phyloP scores from a whole-genome alignment of 495 filamentous ascomycete species.

The Beverwykella pulmonaria region DNA sequence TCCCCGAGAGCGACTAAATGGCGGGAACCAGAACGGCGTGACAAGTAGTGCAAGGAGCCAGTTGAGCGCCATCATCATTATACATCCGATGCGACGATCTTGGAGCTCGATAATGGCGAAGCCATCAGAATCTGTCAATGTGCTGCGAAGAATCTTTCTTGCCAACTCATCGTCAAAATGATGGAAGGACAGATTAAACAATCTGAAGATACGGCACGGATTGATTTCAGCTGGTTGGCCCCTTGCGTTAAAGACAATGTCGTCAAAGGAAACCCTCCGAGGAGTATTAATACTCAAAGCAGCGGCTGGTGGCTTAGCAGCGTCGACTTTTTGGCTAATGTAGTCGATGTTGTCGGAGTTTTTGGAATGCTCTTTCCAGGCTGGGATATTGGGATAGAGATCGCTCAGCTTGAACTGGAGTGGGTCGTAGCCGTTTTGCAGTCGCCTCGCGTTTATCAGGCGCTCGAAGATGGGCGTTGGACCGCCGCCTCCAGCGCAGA shows the following conservation, averaged over 20 bases:
- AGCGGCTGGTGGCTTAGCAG: slow-evolving; percentile 54
- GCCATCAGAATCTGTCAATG: slow-evolving; percentile 63
- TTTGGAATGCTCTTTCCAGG: slow-evolving; percentile 59
- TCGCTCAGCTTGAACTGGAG: slow-evolving; percentile 71
- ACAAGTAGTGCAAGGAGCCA: slow-evolving; percentile 54
- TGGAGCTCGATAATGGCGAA: slow-evolving; percentile 79
- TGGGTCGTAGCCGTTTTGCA: slow-evolving; percentile 25
- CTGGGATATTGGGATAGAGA: slow-evolving; percentile 64
- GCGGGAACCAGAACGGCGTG: slow-evolving; percentile 59
- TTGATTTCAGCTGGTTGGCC: background rate
- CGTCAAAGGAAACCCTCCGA: background rate
- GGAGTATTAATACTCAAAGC: slow-evolving; percentile 48
- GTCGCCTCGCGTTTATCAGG: slow-evolving; percentile 37
- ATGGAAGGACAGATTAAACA: slow-evolving; percentile 76
- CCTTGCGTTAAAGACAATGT: background rate
- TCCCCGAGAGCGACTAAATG: background rate
- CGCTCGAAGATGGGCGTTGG: slow-evolving; percentile 40
- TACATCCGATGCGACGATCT: slow-evolving; percentile 56
- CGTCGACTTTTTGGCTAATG: slow-evolving; percentile 63
- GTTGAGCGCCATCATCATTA: slow-evolving; percentile 59
- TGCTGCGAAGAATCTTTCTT: slow-evolving; percentile 59
- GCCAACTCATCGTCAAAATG: slow-evolving; percentile 71
- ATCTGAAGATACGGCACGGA: slow-evolving; percentile 56
- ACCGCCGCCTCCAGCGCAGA: slow-evolving; percentile 71
- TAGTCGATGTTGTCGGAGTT: slow-evolving; percentile 58